Evolutionary conservation across 192 early-diverging fungal species (phyloP), one percentile per base, ranked within the genome.

Genomic region (Geranomyces variabilis): DNA sequence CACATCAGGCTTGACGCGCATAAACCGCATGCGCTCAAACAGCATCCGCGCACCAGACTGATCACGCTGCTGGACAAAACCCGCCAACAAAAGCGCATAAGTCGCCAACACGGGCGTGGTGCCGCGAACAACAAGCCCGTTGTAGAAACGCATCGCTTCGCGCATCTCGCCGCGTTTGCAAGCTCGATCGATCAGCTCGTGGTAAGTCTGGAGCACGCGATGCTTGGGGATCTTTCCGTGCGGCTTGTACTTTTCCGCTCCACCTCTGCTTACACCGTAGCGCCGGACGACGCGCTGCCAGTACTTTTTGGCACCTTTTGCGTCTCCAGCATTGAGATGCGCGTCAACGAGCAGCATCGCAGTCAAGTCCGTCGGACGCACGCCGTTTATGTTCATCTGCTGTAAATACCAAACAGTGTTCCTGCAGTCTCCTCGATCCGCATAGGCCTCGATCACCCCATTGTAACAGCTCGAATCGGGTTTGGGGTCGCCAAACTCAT

Each of bases 1-100:
- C 31, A 74, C 1, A 29, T 66, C 65, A 17, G 71, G 71, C 5
- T 67, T 43, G n/a, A 66, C 29, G 9, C 60, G 22, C 28, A 74
- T 36, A 59, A 36, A 74, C 21, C 28, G 31, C 34, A 74, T 45
- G 14, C 53, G 63, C 28, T 33, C 21, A 30, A 36, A 31, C 9
- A 74, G 4, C 31, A 34, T 17, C 21, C 41, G 26, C 13, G 71
- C 71, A 21, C 28, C 65, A 13, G 30, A 7, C 2, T 30, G 17
- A 36, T 74, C 51, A 15, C 28, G 14, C 33, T 30, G 24, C 21
- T 56, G 15, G 10, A 24, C 46, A 46, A 43, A 67, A 17, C 63
- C 71, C 17, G n/a, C 36, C 21, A 74, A 30, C 2, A 74, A 30
- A 3, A 21, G 24, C n/a, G 49, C 53, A 43, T 43, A 66, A 6